A percentile compares a stretch with the other conserved stretches of the same genome.
Conservation (phyloP, 208 protist genomes). For the Trypanosoma melophagium region DNA sequence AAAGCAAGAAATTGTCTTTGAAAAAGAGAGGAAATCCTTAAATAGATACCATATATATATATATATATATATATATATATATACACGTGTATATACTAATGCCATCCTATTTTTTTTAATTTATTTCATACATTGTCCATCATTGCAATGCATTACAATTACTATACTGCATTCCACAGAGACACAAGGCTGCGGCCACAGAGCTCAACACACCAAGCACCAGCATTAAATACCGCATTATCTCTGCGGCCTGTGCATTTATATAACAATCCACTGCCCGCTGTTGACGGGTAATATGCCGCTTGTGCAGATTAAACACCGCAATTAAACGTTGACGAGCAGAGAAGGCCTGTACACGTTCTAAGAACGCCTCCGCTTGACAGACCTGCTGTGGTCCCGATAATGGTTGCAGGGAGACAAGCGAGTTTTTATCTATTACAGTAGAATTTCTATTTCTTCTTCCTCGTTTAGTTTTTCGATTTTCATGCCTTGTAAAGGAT, state of each 20-base stretch:
- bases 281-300: constrained; percentile 17
- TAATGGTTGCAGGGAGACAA: neutral
- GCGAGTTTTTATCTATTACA: neutral
- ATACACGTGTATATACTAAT: neutral
- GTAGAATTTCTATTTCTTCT: neutral
- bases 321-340: constrained; percentile 21
- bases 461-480: constrained; percentile 1
- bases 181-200: constrained; percentile 15
- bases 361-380: constrained; percentile 21
- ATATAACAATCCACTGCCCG: constrained; percentile 30
- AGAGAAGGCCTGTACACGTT: constrained; percentile 19
- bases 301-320: constrained; percentile 2
- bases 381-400: constrained; percentile 2
- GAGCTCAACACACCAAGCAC: constrained; percentile 6
- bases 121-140: no score
- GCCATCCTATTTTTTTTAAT: no score
- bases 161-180: constrained; percentile 15
- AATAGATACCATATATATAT: no score
- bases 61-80: constrained; percentile 7
- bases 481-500: constrained; percentile 5
- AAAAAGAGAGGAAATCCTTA: no score
- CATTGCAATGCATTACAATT: no score
- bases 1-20: no score
- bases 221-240: constrained; percentile 20
- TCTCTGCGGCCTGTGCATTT: constrained; percentile 12